A percentile compares a stretch with the other conserved stretches of the same genome.
These are phyloP conservation scores for Aspergillus campestris DNA, from an alignment of 495 filamentous ascomycete species.

Conservation along the genomic window DNA sequence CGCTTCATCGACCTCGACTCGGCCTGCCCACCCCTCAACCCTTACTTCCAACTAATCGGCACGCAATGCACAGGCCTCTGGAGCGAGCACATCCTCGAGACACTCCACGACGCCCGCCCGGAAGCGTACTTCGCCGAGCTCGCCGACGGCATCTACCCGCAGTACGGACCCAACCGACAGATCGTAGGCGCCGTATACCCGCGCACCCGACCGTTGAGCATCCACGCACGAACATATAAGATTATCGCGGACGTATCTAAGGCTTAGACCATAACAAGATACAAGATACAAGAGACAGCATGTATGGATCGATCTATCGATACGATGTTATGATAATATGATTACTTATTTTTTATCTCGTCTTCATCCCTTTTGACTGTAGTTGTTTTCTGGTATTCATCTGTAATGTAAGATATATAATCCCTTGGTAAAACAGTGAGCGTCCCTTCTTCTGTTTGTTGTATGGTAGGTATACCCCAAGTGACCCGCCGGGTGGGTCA, in stretches of 20 bases:
- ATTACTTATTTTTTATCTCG: too few species aligned
- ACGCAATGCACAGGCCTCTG: conserved; percentile 57
- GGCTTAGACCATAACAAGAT: conserved; percentile 1
- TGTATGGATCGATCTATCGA: neutral
- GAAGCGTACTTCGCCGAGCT: conserved; percentile 48
- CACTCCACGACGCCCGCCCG: conserved; percentile 45
- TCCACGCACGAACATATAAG: conserved; percentile 23
- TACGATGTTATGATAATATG: neutral
- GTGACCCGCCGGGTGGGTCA: too few species aligned
- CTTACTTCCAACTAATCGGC: conserved; percentile 53
- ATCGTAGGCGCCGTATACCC: conserved; percentile 25
- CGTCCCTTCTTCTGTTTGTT: too few species aligned
- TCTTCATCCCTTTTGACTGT: too few species aligned
- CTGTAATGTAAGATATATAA: too few species aligned
- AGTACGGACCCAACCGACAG: conserved; percentile 21
- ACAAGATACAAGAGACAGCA: neutral
- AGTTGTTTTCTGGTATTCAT: too few species aligned
- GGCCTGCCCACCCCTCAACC: conserved; percentile 47
- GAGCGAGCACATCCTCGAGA: conserved; percentile 54
- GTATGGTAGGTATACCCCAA: too few species aligned
- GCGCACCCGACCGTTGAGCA: conserved; percentile 23
- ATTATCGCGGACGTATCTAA: conserved; percentile 31
- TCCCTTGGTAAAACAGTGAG: too few species aligned
- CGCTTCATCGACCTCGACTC: conserved; percentile 65
- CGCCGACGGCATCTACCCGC: conserved; percentile 41